phyloP scores from a whole-genome alignment of 192 early-diverging fungal genomes.

The Dissophora ornata region DNA sequence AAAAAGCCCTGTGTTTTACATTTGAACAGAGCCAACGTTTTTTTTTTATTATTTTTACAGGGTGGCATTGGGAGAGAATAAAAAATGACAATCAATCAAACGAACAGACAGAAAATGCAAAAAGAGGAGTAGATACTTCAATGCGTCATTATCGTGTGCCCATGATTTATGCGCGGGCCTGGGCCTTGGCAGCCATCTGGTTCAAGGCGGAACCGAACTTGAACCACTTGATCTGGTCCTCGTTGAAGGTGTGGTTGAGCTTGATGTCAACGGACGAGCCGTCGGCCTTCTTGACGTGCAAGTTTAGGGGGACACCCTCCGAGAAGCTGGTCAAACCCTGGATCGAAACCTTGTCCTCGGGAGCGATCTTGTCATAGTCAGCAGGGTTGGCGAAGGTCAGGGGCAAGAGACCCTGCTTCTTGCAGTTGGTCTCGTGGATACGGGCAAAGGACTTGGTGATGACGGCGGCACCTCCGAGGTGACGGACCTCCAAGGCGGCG shows the following conservation, averaged over 20 bases:
- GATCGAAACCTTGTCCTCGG: constrained; percentile 89
- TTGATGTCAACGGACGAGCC: constrained; percentile 82
- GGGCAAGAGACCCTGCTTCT: constrained; percentile 99
- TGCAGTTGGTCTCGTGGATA: constrained; percentile 99
- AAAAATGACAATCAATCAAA: constrained; percentile 5
- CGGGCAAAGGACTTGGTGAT: constrained; percentile 98
- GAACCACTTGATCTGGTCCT: constrained; percentile 99
- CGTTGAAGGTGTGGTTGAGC: constrained; percentile 98
- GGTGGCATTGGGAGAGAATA: constrained; percentile 5
- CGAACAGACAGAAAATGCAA: constrained; percentile 23
- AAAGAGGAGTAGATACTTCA: constrained; percentile 5
- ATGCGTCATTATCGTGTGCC: constrained; percentile 19
- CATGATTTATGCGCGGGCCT: constrained; percentile 44
- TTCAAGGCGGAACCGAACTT: constrained; percentile 93
- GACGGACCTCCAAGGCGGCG: constrained; percentile 96
- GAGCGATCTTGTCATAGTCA: constrained; percentile 94
- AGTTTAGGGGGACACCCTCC: constrained; percentile 88
- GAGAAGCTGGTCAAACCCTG: constrained; percentile 85
- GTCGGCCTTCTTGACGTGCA: constrained; percentile 83
- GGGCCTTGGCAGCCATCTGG: constrained; percentile 74
- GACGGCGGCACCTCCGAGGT: constrained; percentile 93
- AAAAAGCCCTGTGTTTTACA: no score
- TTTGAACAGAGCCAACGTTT: not conserved
- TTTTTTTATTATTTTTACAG: constrained; percentile 42
- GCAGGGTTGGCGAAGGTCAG: constrained; percentile 93